Evolutionary conservation across 257 asterid genomes (phyloP), one percentile per base, ranked within the genome.

Genomic region (Solanum commersonii): DNA sequence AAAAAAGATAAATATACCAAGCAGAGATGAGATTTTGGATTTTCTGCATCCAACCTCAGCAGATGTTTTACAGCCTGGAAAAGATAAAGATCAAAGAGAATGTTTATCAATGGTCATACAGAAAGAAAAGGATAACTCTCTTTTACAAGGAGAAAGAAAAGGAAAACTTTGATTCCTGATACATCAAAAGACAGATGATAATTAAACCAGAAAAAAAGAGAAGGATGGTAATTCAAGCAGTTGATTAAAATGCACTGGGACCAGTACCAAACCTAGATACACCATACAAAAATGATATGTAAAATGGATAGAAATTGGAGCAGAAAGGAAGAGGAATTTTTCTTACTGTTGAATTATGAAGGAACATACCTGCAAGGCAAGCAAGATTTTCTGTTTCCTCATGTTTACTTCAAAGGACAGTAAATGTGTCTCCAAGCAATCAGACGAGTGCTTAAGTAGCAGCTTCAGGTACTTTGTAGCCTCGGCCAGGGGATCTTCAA

Each of bases 401-500:
- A 93, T 93, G 88, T 97, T 92, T 89, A 96, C 98, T 96, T 96
- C 98, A 88, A 96, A 97, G 70, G 98, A 95, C 71, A 96, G 94
- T 76, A 95, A 89, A 91, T 97, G 99, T 14, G 99, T 96, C 91
- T 94, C 98, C 89, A 95, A 89, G 89, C 88, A 91, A 87, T 97
- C 95, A 87, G 98, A 90, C 73, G 99, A 97, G 87, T 97, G 98
- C 90, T 94, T 94, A 94, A 96, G 99, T 72, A 96, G 99, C 73
- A 94, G 96, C 93, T 95, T 96, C 95, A 95, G 92, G 94, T 94
- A 96, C 93, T 94, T 97, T 13, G 99, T 96, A 84, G 99, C 99
- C 93, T 97, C 99, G 49, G 85, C 87, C 91, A 97, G 83, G 84
- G 99, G 98, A 91, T 95, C 98, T 91, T 97, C 99, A 86, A 97